phyloP scores from a whole-genome alignment of 208 protist species.

The Leishmania arabica region DNA sequence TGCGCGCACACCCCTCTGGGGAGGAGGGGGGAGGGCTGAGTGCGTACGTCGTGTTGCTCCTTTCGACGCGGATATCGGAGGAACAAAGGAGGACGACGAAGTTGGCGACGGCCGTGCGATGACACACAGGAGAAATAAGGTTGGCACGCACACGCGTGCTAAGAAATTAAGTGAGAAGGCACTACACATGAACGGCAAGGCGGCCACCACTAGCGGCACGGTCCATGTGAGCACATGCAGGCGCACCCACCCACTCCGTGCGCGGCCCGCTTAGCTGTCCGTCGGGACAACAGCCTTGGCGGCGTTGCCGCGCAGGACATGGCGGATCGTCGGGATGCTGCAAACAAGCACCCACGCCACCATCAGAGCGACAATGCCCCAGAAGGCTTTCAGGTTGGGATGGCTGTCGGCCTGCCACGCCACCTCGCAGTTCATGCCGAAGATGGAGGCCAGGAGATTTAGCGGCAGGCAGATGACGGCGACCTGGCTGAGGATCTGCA shows the following conservation, averaged over 20 bases:
- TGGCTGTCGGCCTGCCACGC: slow-evolving; percentile 67
- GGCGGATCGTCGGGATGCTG: slow-evolving; percentile 57
- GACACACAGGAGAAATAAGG: not conserved
- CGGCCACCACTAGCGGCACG: not conserved
- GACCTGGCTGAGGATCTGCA: slow-evolving; percentile 77
- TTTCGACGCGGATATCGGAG: not conserved
- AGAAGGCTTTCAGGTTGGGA: slow-evolving; percentile 65
- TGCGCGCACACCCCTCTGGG: not conserved
- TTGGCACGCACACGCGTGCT: not conserved
- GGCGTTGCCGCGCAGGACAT: slow-evolving; percentile 38
- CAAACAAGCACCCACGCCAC: slow-evolving; percentile 61
- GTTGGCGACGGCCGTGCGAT: not conserved
- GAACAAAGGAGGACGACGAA: not conserved
- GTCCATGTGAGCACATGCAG: not conserved
- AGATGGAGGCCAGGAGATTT: slow-evolving; percentile 83
- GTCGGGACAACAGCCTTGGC: slow-evolving; percentile 59
- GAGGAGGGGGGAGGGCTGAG: not conserved
- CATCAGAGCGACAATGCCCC: slow-evolving; percentile 63
- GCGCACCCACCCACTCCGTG: not conserved
- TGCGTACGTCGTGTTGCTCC: too few species aligned
- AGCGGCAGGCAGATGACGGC: slow-evolving; percentile 85
- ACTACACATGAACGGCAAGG: not conserved
- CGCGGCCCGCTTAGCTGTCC: slow-evolving; percentile 26
- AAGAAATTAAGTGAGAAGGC: not conserved
- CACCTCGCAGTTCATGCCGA: slow-evolving; percentile 92